Evolutionary conservation across 371 early-diverging fungal genomes (phyloP), one percentile per base, ranked within the genome.

Genomic region (Mucor racemosus): DNA sequence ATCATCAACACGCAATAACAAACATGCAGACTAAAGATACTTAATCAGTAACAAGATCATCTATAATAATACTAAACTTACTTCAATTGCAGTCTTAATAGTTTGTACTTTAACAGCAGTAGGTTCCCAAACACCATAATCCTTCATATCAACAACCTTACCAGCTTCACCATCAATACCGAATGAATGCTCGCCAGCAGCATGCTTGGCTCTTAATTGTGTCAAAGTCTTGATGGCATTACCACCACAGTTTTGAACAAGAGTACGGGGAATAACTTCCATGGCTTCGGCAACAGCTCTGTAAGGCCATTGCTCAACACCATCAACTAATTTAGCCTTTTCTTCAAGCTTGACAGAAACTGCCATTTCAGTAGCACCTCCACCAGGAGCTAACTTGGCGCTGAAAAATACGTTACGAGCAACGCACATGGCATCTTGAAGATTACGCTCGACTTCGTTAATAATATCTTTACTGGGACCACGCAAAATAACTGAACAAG

Each of bases 311-410:
- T 96, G 97, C 74, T 95, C 91, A 33, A 96, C 89, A 42, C 98
- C 99, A 68, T 89, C 91, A 65, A 99, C 78, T 15, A 89, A 78
- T 81, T 96, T 96, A 65, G 97, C 95, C 74, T 92, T 92, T 74
- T 95, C 94, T 64, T 90, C 90, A 44, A 99, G 84, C 66, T 88
- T 84, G 41, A 96, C 95, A 55, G 94, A 85, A 17, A 99, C 81
- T n/a, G 97, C 97, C 98, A 99, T 99, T 81, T 99, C 99, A 10
- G 97, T 96, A n/a, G 99, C 99, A 64, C 99, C 99, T 70, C 99
- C 99, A 55, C 99, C 99, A 15, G 99, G 99, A 36, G 94, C 91
- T 50, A 99, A 83, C 59, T 85, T 87, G 44, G 99, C 97, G 83
- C 92, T 92, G 74, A 96, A 95, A 80, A 97, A 90, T 36, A 99